A percentile compares a stretch with the other conserved stretches of the same genome.
Conservation (phyloP, 148 eudicot genomes). For the Fallopia convolvulus region DNA sequence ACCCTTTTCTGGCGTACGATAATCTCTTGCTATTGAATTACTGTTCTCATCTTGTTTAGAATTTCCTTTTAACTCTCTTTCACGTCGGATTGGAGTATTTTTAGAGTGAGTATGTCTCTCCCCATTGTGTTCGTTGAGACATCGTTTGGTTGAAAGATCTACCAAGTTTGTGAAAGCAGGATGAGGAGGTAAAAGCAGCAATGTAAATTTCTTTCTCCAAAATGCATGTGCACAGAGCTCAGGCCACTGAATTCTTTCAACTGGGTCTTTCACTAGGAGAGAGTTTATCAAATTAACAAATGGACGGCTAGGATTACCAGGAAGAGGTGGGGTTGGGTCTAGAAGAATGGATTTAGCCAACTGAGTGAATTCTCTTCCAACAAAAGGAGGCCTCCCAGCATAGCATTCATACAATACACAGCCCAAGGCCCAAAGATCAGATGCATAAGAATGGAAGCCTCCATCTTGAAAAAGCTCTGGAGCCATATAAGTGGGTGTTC, state of each 20-base stretch:
- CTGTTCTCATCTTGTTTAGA: constrained; percentile 57
- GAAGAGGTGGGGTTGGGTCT: constrained; percentile 88
- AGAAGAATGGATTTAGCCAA: constrained; percentile 77
- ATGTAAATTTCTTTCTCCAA: constrained; percentile 54
- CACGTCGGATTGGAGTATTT: constrained; percentile 40
- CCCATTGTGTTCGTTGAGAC: constrained; percentile 65
- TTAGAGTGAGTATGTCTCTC: constrained; percentile 36
- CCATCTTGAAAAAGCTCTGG: constrained; percentile 98
- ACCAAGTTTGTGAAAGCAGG: constrained; percentile 77
- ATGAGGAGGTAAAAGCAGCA: constrained; percentile 64
- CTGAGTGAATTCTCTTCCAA: constrained; percentile 75
- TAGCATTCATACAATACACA: constrained; percentile 95
- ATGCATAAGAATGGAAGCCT: constrained; percentile 45
- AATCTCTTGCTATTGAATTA: constrained; percentile 32
- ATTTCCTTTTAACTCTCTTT: constrained; percentile 27
- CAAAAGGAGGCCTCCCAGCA: constrained; percentile 84
- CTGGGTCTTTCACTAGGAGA: constrained; percentile 85
- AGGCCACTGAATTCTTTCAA: constrained; percentile 89
- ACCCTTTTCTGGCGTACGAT: constrained; percentile 63
- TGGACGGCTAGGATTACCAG: constrained; percentile 68
- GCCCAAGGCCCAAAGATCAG: constrained; percentile 59
- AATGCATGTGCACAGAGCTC: constrained; percentile 74
- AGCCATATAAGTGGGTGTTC: constrained; percentile 98
- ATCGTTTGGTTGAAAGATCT: constrained; percentile 45
- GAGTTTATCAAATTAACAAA: constrained; percentile 83